Percentiles rank a stretch among this genome's conserved stretches.
Evolutionary conservation across 1,139 yeast species (phyloP).

Genomic region (Blastobotrys buckinghamii): DNA sequence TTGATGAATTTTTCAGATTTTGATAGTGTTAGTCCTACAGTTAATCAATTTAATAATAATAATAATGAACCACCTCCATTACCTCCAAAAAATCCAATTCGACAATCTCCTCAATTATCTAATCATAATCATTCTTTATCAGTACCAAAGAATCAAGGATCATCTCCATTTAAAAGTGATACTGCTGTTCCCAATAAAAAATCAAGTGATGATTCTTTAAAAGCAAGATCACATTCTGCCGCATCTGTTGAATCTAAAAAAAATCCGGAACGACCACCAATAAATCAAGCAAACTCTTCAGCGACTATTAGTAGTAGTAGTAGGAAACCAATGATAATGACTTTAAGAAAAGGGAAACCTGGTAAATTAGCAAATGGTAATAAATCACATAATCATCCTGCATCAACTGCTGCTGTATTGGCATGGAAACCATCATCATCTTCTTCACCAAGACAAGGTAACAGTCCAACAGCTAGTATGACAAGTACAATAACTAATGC

Average conservation of each 20-base stretch:
- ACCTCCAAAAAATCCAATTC: too few relatives aligned
- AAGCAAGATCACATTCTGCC: conserved; percentile 3
- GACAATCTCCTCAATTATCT: too few relatives aligned
- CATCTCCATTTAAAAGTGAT: background rate
- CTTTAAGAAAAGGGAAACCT: conserved; percentile 21
- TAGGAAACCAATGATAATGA: conserved; percentile 18
- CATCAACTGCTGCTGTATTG: conserved; percentile 25
- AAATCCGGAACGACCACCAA: too few relatives aligned
- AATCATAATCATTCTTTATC: background rate
- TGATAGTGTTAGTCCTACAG: background rate
- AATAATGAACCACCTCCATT: too few relatives aligned
- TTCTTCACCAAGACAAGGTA: conserved; percentile 2
- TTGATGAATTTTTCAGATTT: conserved; percentile 3
- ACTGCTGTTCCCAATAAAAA: background rate
- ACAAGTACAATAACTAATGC: too few relatives aligned
- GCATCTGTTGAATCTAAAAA: background rate
- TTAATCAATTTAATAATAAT: too few relatives aligned
- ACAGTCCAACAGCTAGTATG: background rate
- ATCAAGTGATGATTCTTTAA: conserved; percentile 2
- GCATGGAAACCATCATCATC: conserved; percentile 21
- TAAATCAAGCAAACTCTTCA: background rate
- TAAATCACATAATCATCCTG: conserved; percentile 10
- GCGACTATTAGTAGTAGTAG: background rate
- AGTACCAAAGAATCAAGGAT: background rate
- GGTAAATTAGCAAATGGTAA: conserved; percentile 18